These are phyloP conservation scores for Irpex rosettiformis DNA, from an alignment of 1,284 basidiomycete species.

Conservation along the genomic window DNA sequence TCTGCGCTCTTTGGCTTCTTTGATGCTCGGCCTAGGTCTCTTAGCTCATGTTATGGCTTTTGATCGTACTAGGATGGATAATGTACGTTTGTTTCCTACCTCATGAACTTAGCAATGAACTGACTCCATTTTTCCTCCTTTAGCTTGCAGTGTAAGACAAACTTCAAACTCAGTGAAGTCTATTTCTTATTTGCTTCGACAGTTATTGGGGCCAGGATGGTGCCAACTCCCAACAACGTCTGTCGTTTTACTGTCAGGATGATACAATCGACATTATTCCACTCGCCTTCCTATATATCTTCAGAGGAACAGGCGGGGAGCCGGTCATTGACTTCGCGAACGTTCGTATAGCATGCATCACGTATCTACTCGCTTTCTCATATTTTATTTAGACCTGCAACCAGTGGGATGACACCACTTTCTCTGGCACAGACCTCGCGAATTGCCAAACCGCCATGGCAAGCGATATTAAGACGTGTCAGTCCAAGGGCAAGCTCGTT, in stretches of 20 bases:
- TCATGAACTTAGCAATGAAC: neutral
- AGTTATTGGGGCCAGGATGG: constrained; percentile 47
- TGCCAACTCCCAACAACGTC: constrained; percentile 40
- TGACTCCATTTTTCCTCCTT: neutral
- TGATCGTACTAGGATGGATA: constrained; percentile 27
- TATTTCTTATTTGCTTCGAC: constrained; percentile 1
- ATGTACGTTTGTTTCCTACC: constrained; percentile 20
- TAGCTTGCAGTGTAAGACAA: constrained; percentile 21
- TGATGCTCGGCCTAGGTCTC: constrained; percentile 20
- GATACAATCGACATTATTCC: constrained; percentile 48
- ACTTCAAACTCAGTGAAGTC: neutral
- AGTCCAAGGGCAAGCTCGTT: constrained; percentile 59
- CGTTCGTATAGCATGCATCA: constrained; percentile 29
- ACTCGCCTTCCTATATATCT: constrained; percentile 54
- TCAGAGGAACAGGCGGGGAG: constrained; percentile 47
- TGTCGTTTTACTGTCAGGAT: constrained; percentile 48
- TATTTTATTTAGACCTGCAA: constrained; percentile 42
- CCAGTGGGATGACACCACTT: constrained; percentile 34
- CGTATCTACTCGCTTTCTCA: neutral
- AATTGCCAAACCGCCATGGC: constrained; percentile 49
- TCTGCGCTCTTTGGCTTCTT: constrained; percentile 16
- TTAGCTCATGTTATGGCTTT: constrained; percentile 21
- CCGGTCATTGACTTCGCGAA: constrained; percentile 59
- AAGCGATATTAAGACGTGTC: constrained; percentile 53
- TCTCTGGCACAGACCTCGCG: constrained; percentile 51